Base-by-base conservation (phyloP, 2,329 filamentous ascomycete genomes). In the Ampelomyces quisqualis region DNA sequence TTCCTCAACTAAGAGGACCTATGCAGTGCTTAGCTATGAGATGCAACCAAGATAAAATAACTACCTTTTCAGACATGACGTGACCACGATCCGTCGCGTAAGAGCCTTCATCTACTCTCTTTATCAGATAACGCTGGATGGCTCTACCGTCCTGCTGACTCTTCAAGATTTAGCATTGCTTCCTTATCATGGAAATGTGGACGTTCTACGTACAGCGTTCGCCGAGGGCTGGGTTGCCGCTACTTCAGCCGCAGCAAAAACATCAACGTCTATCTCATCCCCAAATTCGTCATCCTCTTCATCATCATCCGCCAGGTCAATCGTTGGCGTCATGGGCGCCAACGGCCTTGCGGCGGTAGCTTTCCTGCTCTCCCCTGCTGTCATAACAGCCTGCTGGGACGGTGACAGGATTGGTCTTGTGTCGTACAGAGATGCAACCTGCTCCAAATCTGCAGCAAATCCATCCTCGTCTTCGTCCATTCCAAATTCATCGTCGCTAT, bases 101-200 rank as follows among this genome's bases (percentile, higher is more conserved):
- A 31, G 82, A 77, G 55, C 79, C 80, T 47, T 87, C 80, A 45
- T 86, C 72, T 53, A 90, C 80, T 61, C 85, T 82, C 52, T 84
- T 85, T 57, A 96, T 79, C 49, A 90, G 75, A 71, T 95, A 95
- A 53, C 91, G 85, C 70, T 95, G 89, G 60, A 95, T 94, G 33
- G 84, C 81, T 72, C 82, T 84, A 55, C 77, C 73, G 66, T 84
- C 86, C 64, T 65, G 74, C 79, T 70, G 78, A 81, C 85, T 86
- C 79, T 75, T 73, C 68, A 71, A 70, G 64, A 72, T 75, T 90
- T 84, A 90, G 86, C 73, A 76, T 47, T 59, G 43, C 40, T 49
- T 45, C 33, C 51, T 48, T 52, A 49, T 49, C 41, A 49, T 40
- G 30, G 32, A 43, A 45, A 26, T 11, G 17, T 45, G 32, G 41